These are phyloP conservation scores for Sistotremastrum suecicum DNA, from an alignment of 768 basidiomycete genomes.

Conservation along the genomic window DNA sequence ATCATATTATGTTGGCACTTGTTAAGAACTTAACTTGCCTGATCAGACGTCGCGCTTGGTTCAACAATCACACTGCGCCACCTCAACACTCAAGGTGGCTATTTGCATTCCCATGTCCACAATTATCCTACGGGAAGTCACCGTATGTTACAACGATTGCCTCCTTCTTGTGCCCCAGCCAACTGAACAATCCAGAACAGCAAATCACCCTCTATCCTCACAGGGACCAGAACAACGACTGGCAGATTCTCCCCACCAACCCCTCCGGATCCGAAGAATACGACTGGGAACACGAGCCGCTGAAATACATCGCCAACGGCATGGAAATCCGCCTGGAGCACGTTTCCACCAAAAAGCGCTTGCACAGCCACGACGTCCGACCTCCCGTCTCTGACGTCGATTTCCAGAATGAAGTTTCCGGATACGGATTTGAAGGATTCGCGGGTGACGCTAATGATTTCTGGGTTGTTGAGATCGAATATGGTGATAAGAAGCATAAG, in stretches of 20 bases:
- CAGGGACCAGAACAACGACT: conserved; percentile 91
- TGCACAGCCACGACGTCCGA: conserved; percentile 92
- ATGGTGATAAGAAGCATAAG: conserved; percentile 45
- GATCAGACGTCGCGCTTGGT: conserved; percentile 69
- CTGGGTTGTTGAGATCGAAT: conserved; percentile 78
- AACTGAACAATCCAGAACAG: conserved; percentile 50
- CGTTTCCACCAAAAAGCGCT: conserved; percentile 61
- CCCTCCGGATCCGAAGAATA: conserved; percentile 23
- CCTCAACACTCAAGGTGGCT: conserved; percentile 96
- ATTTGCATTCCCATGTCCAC: conserved; percentile 88
- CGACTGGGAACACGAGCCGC: conserved; percentile 36
- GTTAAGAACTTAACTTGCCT: background rate
- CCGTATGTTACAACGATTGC: conserved; percentile 37
- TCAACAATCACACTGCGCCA: conserved; percentile 78
- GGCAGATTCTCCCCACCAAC: conserved; percentile 74
- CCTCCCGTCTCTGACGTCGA: conserved; percentile 96
- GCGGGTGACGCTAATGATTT: conserved; percentile 88
- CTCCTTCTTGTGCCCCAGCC: background rate
- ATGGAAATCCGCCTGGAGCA: conserved; percentile 74
- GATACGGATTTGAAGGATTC: conserved; percentile 79
- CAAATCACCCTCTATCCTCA: conserved; percentile 99
- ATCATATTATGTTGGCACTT: no score
- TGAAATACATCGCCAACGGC: conserved; percentile 50
- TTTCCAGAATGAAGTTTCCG: conserved; percentile 97
- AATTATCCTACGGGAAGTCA: conserved; percentile 82